phyloP scores from a whole-genome alignment of 306 rosid genomes.

The Quercus gilva region DNA sequence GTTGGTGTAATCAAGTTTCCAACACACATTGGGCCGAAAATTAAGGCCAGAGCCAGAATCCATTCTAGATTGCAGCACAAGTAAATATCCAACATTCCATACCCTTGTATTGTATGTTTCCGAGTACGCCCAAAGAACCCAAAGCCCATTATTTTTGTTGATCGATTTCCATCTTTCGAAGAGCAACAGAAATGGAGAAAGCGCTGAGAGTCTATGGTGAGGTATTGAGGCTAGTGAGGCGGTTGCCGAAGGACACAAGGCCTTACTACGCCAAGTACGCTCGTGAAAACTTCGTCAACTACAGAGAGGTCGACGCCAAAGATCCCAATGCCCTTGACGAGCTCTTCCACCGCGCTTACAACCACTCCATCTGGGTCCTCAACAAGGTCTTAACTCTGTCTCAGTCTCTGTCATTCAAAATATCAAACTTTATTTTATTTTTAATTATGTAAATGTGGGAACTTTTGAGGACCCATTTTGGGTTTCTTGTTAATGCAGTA shows the following conservation, averaged over 20 bases:
- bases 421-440: background rate
- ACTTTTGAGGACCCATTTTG: background rate
- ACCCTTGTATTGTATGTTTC: background rate
- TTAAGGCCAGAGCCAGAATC: too few relatives aligned
- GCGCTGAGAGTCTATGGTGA: conserved; percentile 68
- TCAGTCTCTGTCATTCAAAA: background rate
- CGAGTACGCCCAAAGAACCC: too few relatives aligned
- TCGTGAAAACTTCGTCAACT: conserved; percentile 71
- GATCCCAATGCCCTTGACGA: conserved; percentile 44
- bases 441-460: background rate
- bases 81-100: background rate
- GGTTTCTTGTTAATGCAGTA: conserved; percentile 45
- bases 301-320: conserved; percentile 35
- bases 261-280: conserved; percentile 65
- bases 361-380: conserved; percentile 83
- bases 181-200: conserved; percentile 46
- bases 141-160: background rate
- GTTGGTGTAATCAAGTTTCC: too few relatives aligned
- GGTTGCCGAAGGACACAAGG: conserved; percentile 48
- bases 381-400: conserved; percentile 43
- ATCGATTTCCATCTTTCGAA: background rate
- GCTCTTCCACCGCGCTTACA: conserved; percentile 50
- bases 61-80: too few relatives aligned
- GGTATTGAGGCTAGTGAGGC: conserved; percentile 59
- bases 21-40: too few relatives aligned